Base-by-base conservation (phyloP, 179 eudicot genomes). In the Silene vulgaris region DNA sequence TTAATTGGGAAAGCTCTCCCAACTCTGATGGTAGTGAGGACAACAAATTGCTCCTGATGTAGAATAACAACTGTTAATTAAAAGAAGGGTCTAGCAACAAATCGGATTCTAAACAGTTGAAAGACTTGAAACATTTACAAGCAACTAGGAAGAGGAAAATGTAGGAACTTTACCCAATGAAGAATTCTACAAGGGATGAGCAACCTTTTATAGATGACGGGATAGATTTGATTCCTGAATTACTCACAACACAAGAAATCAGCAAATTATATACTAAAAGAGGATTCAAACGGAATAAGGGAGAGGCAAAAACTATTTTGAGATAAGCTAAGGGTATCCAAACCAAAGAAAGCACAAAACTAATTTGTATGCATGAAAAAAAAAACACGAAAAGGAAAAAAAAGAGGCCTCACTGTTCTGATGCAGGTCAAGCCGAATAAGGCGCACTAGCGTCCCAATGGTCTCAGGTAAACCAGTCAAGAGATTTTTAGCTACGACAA, bases 121-220 rank as follows among this genome's bases (percentile, higher is more conserved):
- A 52, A 52, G 16, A 74, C 43, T 43, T 62, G 50, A 68, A 63
- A 74, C 59, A 7, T 28, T 56, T 23, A 32, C 52, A 21, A 76
- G 26, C 7, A 45, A 62, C n/a, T 65, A 48, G 40, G 30, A 65
- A 72, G 5, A 52, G 8, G 59, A 75, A 37, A 37, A 75, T 43
- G 75, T 26, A 28, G 69, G 8, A 73, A 37, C 13, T 78, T 84
- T 83, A 95, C 99, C 99, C 97, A 80, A 95, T 87, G 79, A 86
- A 90, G 63, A 95, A 88, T 86, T 95, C 99, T 59, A 84, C 77
- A 72, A 95, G 95, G 23, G 91, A 86, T 65, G 93, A 84, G 80
- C 99, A 95, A 52, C 84, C 92, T 81, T 77, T 86, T 80, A 95
- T 86, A 71, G 99, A 89, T 69, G 93, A 73, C 20, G 99, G 97